Percentiles rank a stretch among this genome's conserved stretches.
Conservation (phyloP, 2,329 filamentous ascomycete genomes). For the Apiospora hydei region DNA sequence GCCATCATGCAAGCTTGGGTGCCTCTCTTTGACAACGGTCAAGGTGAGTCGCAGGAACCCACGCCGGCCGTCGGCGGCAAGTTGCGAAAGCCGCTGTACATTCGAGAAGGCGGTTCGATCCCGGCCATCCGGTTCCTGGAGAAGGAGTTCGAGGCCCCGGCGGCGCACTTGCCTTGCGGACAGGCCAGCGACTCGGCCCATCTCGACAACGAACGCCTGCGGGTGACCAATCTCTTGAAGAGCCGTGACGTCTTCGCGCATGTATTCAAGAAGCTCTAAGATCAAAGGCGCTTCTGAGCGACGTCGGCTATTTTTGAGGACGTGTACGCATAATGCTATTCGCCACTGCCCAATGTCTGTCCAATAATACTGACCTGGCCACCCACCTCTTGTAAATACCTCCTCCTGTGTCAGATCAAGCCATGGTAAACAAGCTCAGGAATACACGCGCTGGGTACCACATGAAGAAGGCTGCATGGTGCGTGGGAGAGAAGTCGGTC, state of each 20-base stretch:
- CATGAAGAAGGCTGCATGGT: no score
- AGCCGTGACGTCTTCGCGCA: slow-evolving; percentile 89
- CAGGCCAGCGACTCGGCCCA: slow-evolving; percentile 95
- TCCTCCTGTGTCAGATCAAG: background rate
- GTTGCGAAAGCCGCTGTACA: slow-evolving; percentile 78
- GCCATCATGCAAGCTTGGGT: slow-evolving; percentile 89
- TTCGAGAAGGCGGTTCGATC: slow-evolving; percentile 94
- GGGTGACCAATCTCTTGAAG: slow-evolving; percentile 87
- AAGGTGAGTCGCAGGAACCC: background rate
- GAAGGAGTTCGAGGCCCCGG: slow-evolving; percentile 90
- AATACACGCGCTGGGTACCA: background rate
- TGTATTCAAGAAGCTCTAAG: slow-evolving; percentile 76
- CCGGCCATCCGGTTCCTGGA: slow-evolving; percentile 93
- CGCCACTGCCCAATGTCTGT: background rate
- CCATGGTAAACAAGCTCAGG: background rate
- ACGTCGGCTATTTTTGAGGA: background rate
- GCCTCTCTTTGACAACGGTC: slow-evolving; percentile 49
- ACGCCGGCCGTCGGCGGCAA: slow-evolving; percentile 37
- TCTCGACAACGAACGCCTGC: slow-evolving; percentile 92
- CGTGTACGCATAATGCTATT: background rate
- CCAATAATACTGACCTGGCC: no score
- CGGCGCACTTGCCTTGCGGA: slow-evolving; percentile 91
- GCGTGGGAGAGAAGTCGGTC: no score
- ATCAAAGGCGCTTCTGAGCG: background rate
- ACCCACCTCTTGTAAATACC: background rate